Evolutionary conservation across 306 rosid genomes (phyloP).

Genomic region (Vicia sativa): DNA sequence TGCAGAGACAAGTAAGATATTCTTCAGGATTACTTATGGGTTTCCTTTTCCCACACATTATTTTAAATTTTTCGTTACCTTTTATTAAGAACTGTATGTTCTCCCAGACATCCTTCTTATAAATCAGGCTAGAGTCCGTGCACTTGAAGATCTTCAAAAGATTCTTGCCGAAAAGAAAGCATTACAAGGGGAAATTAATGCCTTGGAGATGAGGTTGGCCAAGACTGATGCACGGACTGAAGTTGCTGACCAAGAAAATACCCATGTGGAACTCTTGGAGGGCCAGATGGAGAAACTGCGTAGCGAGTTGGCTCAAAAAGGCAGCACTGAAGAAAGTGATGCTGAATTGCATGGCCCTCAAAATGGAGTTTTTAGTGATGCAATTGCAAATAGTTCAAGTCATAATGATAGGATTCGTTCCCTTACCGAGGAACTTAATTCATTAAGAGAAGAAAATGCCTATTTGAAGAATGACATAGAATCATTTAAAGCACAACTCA

Average conservation of each 20-base stretch:
- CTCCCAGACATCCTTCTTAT: constrained; percentile 74
- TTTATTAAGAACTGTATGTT: constrained; percentile 33
- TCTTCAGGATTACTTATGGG: constrained; percentile 23
- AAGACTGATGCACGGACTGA: constrained; percentile 72
- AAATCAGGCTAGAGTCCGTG: constrained; percentile 75
- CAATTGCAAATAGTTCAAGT: constrained; percentile 22
- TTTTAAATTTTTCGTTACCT: constrained; percentile 15
- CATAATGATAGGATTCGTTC: constrained; percentile 41
- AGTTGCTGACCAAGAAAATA: constrained; percentile 72
- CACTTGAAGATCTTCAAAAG: constrained; percentile 77
- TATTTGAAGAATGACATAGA: constrained; percentile 60
- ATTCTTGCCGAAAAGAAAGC: constrained; percentile 73
- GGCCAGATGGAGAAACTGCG: constrained; percentile 60
- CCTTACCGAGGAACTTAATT: constrained; percentile 58
- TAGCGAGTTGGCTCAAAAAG: constrained; percentile 49
- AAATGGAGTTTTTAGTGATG: constrained; percentile 35
- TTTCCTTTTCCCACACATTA: constrained; percentile 9
- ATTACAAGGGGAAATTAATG: constrained; percentile 72
- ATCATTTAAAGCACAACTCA: constrained; percentile 59
- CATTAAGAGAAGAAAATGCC: constrained; percentile 72
- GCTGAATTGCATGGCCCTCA: constrained; percentile 43
- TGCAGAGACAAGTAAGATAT: constrained; percentile 83
- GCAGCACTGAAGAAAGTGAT: constrained; percentile 45
- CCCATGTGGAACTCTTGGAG: constrained; percentile 68
- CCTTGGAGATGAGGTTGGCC: constrained; percentile 70